Conservation (phyloP, 2,329 filamentous ascomycete genomes). For the Hypoxylon rubiginosum region DNA sequence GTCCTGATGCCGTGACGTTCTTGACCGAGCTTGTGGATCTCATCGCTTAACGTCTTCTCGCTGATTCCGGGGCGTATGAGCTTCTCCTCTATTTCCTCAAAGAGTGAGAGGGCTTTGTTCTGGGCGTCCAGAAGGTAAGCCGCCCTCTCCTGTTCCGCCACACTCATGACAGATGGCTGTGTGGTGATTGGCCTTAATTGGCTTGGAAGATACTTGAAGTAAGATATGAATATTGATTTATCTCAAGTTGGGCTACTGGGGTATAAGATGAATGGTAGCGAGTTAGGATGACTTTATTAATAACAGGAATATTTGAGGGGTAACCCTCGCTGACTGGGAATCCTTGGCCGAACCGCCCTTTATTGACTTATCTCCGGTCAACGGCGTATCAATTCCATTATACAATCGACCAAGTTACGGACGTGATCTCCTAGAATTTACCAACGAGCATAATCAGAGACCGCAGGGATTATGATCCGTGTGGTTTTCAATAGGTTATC, state of each 20-base stretch:
- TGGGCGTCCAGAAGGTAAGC: constrained; percentile 61
- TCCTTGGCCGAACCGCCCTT: not conserved
- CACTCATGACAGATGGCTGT: constrained; percentile 8
- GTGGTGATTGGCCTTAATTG: constrained; percentile 33
- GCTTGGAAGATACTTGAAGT: not conserved
- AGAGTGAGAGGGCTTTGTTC: constrained; percentile 60
- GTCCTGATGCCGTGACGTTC: constrained; percentile 60
- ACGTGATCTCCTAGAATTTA: not conserved
- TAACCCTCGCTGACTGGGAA: not conserved
- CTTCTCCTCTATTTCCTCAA: constrained; percentile 61
- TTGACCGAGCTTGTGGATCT: constrained; percentile 60
- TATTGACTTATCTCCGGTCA: not conserved
- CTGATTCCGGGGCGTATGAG: constrained; percentile 62
- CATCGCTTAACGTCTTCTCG: constrained; percentile 62
- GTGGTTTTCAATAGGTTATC: not conserved
- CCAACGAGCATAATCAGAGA: not conserved
- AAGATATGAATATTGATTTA: not conserved
- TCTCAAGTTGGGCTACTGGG: not conserved
- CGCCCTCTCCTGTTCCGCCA: constrained; percentile 35
- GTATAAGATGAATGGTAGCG: not conserved
- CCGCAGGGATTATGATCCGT: not conserved
- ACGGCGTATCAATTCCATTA: not conserved
- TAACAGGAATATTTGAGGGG: constrained; percentile 1
- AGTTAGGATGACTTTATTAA: not conserved
- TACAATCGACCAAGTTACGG: not conserved